Evolutionary conservation across 1,284 basidiomycete genomes (phyloP), one percentile per base, ranked within the genome.

Genomic region (Leccinum subrobustum): DNA sequence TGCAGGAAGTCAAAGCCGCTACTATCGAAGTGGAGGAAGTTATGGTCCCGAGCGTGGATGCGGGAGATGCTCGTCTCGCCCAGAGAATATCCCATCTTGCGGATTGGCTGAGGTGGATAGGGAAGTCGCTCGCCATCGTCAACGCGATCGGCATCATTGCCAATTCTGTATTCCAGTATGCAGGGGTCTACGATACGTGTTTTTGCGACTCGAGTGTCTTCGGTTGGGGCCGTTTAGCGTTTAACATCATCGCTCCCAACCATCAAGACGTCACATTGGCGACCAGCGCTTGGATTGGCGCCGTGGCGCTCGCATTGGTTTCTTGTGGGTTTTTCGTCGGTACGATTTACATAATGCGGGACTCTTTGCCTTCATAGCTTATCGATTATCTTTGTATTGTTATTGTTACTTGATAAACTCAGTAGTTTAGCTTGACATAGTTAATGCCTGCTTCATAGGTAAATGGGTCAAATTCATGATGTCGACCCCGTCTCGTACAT

Each of bases 191-290:
- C 23, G 11, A 62, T 3, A 72, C 52, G 1, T 71, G 73, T 33
- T 71, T 54, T 16, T 71, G 71, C n/a, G 52, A 72, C 33, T 62
- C 71, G 37, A 70, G 59, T 31, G 52, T 62, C 1, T 52, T 47
- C 1, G 23, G 4, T 0, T 61, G 58, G 66, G 62, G 68, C 5
- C 0, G 14, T 11, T 1, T 0, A 0, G 70, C 67, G 1, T 72
- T 63, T 7, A n/a, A 53, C 3, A 31, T 71, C 9, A 42, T 73
- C 4, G 7, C 6, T 2, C 60, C 58, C 0, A 9, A 1, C 7
- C 0, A 6, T 35, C 20, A 11, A 6, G 67, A 71, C 2, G 18
- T 67, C 1, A 2, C 4, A 16, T 42, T 59, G 33, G 58, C 58
- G 2, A 29, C 14, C 1, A 60, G 3, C 0, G 64, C 62, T 35